These are phyloP conservation scores for Tephrocybe sp. DNA, from an alignment of 768 basidiomycete species.

Conservation along the genomic window DNA sequence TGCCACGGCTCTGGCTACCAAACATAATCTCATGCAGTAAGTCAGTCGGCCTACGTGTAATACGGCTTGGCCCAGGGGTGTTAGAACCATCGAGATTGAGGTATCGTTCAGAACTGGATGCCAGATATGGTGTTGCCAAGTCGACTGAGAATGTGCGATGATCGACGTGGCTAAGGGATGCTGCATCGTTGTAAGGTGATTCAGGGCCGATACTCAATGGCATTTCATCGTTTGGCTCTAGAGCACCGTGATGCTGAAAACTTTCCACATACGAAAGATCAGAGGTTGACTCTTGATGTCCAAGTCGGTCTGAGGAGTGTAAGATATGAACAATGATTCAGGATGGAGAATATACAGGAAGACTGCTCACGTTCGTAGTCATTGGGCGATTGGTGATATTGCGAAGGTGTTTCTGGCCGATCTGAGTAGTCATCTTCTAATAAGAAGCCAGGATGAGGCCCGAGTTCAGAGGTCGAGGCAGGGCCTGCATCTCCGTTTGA, in stretches of 20 bases:
- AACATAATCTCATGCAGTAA: slow-evolving; percentile 15
- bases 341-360: slow-evolving; percentile 1
- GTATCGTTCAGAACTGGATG: slow-evolving; percentile 12
- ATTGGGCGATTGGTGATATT: neutral
- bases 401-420: slow-evolving; percentile 3
- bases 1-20: slow-evolving; percentile 8
- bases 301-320: slow-evolving; percentile 3
- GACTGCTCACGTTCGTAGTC: neutral
- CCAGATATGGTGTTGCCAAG: neutral
- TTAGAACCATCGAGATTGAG: slow-evolving; percentile 6
- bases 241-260: neutral
- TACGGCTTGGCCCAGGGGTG: slow-evolving; percentile 17
- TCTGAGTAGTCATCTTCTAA: slow-evolving; percentile 1
- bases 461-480: neutral
- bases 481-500: neutral
- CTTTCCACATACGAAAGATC: slow-evolving; percentile 18
- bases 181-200: neutral
- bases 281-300: slow-evolving; percentile 13
- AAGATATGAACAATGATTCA: neutral
- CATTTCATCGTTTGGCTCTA: neutral
- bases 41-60: slow-evolving; percentile 17
- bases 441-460: slow-evolving; percentile 1
- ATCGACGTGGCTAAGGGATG: neutral
- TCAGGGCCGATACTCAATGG: slow-evolving; percentile 1
- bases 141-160: neutral